Conservation (phyloP, 345 rosid species). For the Pseudoturritis turrita region DNA sequence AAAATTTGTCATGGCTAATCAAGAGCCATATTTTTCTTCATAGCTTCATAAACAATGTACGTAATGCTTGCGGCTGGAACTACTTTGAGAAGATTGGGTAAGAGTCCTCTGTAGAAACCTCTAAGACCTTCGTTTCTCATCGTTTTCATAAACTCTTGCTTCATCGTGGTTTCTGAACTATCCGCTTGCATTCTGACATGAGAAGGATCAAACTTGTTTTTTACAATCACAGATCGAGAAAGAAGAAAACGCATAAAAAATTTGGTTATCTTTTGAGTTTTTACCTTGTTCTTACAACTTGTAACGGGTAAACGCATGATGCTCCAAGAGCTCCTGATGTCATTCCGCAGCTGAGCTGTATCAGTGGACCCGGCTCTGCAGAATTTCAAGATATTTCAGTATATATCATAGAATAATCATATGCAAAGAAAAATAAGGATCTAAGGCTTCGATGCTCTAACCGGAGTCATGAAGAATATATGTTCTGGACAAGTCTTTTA, state of each 20-base stretch:
- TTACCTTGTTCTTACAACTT: constrained; percentile 96
- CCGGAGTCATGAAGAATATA: constrained; percentile 78
- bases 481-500: constrained; percentile 83
- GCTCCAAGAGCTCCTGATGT: constrained; percentile 93
- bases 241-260: background rate
- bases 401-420: constrained; percentile 7
- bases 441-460: constrained; percentile 18
- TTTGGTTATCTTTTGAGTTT: background rate
- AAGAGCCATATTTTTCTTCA: constrained; percentile 85
- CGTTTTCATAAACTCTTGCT: constrained; percentile 86
- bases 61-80: constrained; percentile 65
- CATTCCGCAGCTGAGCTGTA: constrained; percentile 92
- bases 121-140: constrained; percentile 66
- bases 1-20: constrained; percentile 33
- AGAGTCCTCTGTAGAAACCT: constrained; percentile 93
- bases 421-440: background rate
- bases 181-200: constrained; percentile 92
- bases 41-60: constrained; percentile 72
- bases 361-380: constrained; percentile 84
- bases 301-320: constrained; percentile 93
- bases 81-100: constrained; percentile 88
- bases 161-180: constrained; percentile 53
- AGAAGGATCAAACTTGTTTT: constrained; percentile 3
- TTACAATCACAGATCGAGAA: background rate
- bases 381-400: background rate